Percentiles rank a stretch among this genome's conserved stretches.
Conservation (phyloP, 169 alveolate species). For the Perkinsus chesapeaki region DNA sequence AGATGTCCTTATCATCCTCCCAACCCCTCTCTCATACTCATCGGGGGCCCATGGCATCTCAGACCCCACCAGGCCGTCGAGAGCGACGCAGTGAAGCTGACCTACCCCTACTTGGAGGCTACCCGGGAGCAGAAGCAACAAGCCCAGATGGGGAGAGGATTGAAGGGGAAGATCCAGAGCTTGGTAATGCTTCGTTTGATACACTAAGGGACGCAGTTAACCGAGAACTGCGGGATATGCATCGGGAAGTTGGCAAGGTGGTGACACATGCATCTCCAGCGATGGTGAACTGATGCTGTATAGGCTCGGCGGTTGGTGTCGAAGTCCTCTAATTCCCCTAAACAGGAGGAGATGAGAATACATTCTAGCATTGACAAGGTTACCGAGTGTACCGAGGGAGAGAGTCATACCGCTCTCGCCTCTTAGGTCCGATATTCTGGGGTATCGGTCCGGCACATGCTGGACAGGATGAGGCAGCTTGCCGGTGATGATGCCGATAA, state of each 20-base stretch:
- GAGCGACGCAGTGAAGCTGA: neutral
- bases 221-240: neutral
- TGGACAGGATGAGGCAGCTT: neutral
- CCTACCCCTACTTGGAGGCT: neutral
- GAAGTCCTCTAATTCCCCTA: neutral
- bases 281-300: neutral
- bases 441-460: neutral
- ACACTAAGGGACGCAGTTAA: neutral
- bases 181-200: neutral
- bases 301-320: neutral
- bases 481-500: neutral
- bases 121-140: neutral
- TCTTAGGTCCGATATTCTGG: neutral
- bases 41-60: neutral
- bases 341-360: neutral
- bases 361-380: neutral
- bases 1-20: neutral
- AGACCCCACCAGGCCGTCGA: neutral
- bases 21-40: neutral
- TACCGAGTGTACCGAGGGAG: neutral
- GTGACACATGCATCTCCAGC: neutral
- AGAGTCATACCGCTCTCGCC: neutral
- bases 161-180: neutral
- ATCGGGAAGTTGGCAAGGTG: neutral
- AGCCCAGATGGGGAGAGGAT: neutral